phyloP scores from a whole-genome alignment of 108 stramenopile species.

The Mediolabrus comicus region DNA sequence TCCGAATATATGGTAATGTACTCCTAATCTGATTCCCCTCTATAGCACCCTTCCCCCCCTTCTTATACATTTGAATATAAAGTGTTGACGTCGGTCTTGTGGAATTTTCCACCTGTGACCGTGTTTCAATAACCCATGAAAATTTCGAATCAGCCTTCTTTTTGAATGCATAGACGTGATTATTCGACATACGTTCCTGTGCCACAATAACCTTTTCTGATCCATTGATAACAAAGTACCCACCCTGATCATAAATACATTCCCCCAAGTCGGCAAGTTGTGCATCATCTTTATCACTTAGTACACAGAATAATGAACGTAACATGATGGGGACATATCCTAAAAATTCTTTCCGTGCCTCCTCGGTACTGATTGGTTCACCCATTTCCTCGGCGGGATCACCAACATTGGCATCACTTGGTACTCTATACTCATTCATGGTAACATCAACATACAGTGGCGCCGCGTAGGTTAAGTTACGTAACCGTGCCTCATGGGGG shows the following conservation, averaged over 20 bases:
- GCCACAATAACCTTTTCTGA: slow-evolving; percentile 99
- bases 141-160: slow-evolving; percentile 97
- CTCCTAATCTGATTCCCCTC: slow-evolving; percentile 96
- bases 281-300: slow-evolving; percentile 93
- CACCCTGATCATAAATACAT: slow-evolving; percentile 99
- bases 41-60: slow-evolving; percentile 85
- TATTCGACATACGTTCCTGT: slow-evolving; percentile 97
- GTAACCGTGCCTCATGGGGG: slow-evolving; percentile 96
- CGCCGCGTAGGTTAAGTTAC: slow-evolving; percentile 96
- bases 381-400: slow-evolving; percentile 85
- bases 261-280: slow-evolving; percentile 96
- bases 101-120: slow-evolving; percentile 91
- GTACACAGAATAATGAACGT: slow-evolving; percentile 89
- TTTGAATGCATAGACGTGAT: slow-evolving; percentile 97
- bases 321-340: slow-evolving; percentile 99
- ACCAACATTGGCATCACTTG: slow-evolving; percentile 68
- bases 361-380: slow-evolving; percentile 71
- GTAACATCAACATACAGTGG: slow-evolving; percentile 93
- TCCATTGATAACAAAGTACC: slow-evolving; percentile 99
- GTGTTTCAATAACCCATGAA: slow-evolving; percentile 94
- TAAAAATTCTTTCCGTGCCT: slow-evolving; percentile 89
- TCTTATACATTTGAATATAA: slow-evolving; percentile 97
- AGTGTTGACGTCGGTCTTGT: slow-evolving; percentile 91
- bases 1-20: slow-evolving; percentile 95
- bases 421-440: slow-evolving; percentile 79